These are phyloP conservation scores for Apiospora pterosperma DNA, from an alignment of 2,329 filamentous ascomycete genomes.

Conservation along the genomic window DNA sequence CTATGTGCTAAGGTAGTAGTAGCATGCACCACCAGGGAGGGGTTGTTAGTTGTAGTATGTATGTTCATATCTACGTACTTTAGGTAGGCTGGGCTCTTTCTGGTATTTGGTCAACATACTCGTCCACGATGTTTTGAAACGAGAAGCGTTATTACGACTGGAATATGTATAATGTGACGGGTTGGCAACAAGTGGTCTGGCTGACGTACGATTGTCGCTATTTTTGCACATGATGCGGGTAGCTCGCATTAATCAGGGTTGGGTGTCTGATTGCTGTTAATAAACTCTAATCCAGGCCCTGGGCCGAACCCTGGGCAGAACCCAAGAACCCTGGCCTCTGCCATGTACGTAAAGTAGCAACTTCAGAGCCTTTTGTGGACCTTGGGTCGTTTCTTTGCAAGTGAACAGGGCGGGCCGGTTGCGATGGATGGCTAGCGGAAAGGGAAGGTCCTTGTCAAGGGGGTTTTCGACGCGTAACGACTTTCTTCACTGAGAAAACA, in stretches of 20 bases:
- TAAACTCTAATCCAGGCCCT: background rate
- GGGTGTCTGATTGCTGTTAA: background rate
- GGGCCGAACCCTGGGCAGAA: background rate
- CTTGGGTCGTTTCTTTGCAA: background rate
- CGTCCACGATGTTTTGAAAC: background rate
- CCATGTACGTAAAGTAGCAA: too few species aligned
- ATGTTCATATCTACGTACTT: too few species aligned
- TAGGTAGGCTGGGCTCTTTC: too few species aligned
- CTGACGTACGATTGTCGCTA: background rate
- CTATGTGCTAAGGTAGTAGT: too few species aligned
- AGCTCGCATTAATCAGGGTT: background rate
- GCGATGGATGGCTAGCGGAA: background rate
- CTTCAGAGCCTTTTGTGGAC: background rate
- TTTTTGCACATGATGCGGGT: background rate
- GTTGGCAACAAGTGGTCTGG: background rate
- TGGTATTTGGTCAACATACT: too few species aligned
- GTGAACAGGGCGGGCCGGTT: background rate
- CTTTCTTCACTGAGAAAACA: background rate
- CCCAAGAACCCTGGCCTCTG: background rate
- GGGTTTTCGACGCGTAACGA: background rate
- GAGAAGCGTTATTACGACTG: background rate
- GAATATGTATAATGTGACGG: background rate
- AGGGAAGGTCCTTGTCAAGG: background rate
- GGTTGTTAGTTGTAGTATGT: background rate
- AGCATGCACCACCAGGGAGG: background rate